Evolutionary conservation across 805 yeast species (phyloP).

Genomic region (Candida yuanshanica): DNA sequence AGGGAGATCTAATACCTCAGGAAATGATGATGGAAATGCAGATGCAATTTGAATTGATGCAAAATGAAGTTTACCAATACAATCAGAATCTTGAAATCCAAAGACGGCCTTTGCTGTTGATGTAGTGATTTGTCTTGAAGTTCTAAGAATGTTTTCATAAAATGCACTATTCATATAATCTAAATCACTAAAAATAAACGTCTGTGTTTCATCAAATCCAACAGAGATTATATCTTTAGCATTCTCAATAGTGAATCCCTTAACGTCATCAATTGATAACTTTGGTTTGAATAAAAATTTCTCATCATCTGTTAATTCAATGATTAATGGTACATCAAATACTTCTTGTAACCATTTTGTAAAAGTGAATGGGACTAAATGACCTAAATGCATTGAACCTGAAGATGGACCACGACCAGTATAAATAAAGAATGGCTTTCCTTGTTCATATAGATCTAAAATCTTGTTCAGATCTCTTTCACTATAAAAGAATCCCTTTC

Average conservation of each 20-base stretch:
- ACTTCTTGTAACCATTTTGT: constrained; percentile 98
- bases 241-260: constrained; percentile 70
- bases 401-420: constrained; percentile 98
- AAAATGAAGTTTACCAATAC: constrained; percentile 91
- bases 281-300: constrained; percentile 91
- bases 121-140: constrained; percentile 90
- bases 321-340: constrained; percentile 90
- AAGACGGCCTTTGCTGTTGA: constrained; percentile 97
- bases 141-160: constrained; percentile 89
- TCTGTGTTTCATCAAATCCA: constrained; percentile 92
- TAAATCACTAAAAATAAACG: constrained; percentile 90
- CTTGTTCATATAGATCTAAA: constrained; percentile 85
- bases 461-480: constrained; percentile 80
- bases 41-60: constrained; percentile 96
- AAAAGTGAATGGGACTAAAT: constrained; percentile 90
- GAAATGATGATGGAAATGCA: constrained; percentile 94
- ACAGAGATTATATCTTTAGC: constrained; percentile 91
- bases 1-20: constrained; percentile 82
- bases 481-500: constrained; percentile 88
- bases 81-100: constrained; percentile 91
- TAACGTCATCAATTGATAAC: constrained; percentile 84
- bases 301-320: constrained; percentile 95
- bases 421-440: constrained; percentile 90
- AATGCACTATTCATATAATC: constrained; percentile 90
- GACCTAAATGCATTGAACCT: constrained; percentile 94